Conservation (phyloP, 169 alveolate species). For the Cryptosporidium parvum region DNA sequence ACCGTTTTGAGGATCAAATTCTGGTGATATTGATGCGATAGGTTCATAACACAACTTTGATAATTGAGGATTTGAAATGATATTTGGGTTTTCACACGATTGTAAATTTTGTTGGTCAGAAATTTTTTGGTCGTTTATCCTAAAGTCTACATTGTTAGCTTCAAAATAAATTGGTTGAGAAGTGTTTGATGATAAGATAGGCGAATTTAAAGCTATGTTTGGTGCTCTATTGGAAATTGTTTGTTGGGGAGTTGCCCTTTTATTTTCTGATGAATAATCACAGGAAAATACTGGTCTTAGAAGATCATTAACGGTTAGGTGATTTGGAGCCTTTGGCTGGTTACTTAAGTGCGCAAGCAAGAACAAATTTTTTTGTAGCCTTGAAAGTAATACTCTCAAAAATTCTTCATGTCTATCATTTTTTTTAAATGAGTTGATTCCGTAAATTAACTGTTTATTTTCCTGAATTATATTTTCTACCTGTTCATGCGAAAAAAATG, state of each 20-base stretch:
- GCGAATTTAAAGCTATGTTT: constrained; percentile 14
- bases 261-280: constrained; percentile 53
- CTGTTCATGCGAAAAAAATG: constrained; percentile 30
- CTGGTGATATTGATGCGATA: constrained; percentile 13
- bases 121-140: constrained; percentile 7
- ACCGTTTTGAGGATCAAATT: constrained; percentile 33
- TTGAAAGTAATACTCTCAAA: constrained; percentile 27
- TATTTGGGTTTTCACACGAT: constrained; percentile 17
- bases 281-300: constrained; percentile 35
- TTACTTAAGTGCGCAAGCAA: constrained; percentile 53
- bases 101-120: constrained; percentile 23
- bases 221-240: constrained; percentile 33
- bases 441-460: constrained; percentile 51
- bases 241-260: neutral
- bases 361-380: constrained; percentile 55
- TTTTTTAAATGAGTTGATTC: constrained; percentile 27
- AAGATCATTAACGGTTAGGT: constrained; percentile 26
- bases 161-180: constrained; percentile 26
- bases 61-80: constrained; percentile 1
- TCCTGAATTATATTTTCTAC: constrained; percentile 29
- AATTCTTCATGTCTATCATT: neutral
- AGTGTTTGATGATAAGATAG: constrained; percentile 24
- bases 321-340: constrained; percentile 63
- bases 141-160: constrained; percentile 9
- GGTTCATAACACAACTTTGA: constrained; percentile 27